phyloP scores from a whole-genome alignment of 2,329 filamentous ascomycete genomes.

The Colletotrichum liriopes region DNA sequence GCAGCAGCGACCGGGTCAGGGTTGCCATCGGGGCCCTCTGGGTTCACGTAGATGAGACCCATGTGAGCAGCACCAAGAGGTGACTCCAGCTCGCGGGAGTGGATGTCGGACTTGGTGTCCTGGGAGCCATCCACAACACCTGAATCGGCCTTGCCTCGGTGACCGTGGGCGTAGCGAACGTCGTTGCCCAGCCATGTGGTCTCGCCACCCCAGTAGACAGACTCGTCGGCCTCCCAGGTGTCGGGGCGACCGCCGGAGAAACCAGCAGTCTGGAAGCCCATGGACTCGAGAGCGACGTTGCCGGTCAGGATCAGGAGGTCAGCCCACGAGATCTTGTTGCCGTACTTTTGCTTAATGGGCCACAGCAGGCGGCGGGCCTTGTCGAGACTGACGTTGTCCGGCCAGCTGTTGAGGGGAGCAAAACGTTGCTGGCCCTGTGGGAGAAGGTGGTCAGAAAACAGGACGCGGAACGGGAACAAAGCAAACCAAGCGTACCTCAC shows the following conservation, averaged over 20 bases:
- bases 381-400: constrained; percentile 84
- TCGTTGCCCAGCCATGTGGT: constrained; percentile 82
- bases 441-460: not conserved
- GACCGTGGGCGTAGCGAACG: constrained; percentile 71
- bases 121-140: constrained; percentile 52
- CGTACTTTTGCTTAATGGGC: constrained; percentile 88
- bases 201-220: constrained; percentile 84
- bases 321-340: constrained; percentile 86
- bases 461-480: not conserved
- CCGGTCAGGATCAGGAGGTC: constrained; percentile 80
- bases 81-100: constrained; percentile 75
- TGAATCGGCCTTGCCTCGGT: constrained; percentile 54
- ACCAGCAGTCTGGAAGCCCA: constrained; percentile 82
- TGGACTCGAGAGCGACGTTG: constrained; percentile 83
- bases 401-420: constrained; percentile 86
- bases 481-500: constrained; percentile 56
- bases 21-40: constrained; percentile 81
- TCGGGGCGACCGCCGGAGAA: constrained; percentile 82
- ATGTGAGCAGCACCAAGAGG: constrained; percentile 81
- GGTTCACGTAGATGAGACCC: constrained; percentile 88
- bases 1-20: constrained; percentile 81
- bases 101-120: constrained; percentile 62
- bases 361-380: constrained; percentile 84
- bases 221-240: constrained; percentile 82
- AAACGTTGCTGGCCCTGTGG: constrained; percentile 80